Evolutionary conservation across 2,329 filamentous ascomycete genomes (phyloP).

Genomic region (Colletotrichum sp.): DNA sequence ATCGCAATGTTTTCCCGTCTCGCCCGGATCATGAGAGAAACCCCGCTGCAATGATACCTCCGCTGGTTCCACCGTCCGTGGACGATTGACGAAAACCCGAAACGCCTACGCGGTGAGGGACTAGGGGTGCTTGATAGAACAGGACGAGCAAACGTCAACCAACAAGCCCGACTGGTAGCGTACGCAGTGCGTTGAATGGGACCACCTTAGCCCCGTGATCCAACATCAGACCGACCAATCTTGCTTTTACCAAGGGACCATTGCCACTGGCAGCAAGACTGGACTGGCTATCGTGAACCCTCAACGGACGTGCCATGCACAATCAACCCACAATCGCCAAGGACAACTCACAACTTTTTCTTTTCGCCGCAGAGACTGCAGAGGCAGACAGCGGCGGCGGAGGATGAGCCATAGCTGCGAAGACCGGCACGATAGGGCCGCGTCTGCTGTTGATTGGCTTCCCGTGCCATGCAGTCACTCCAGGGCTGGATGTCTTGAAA

Average conservation of each 20-base stretch:
- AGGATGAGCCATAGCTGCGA: not conserved
- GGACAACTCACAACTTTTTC: not conserved
- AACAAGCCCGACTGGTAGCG: not conserved
- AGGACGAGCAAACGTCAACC: not conserved
- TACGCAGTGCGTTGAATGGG: not conserved
- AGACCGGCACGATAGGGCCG: not conserved
- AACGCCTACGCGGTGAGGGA: not conserved
- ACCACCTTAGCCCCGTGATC: not conserved
- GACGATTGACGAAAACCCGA: constrained; percentile 7
- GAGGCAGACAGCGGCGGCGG: not conserved
- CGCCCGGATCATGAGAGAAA: not conserved
- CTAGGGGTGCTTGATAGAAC: not conserved
- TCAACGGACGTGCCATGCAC: not conserved
- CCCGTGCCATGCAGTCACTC: not conserved
- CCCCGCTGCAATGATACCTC: constrained; percentile 6
- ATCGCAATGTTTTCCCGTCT: not conserved
- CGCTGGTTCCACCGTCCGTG: constrained; percentile 7
- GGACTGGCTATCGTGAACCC: not conserved
- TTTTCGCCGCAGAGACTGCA: not conserved
- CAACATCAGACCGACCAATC: not conserved
- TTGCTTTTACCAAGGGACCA: not conserved
- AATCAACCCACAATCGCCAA: not conserved
- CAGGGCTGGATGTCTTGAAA: constrained; percentile 19
- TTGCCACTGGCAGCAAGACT: not conserved
- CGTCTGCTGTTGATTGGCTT: constrained; percentile 12